Evolutionary conservation across 441 rosid species (phyloP), one percentile per base, ranked within the genome.

Genomic region (Corymbia citriodora): DNA sequence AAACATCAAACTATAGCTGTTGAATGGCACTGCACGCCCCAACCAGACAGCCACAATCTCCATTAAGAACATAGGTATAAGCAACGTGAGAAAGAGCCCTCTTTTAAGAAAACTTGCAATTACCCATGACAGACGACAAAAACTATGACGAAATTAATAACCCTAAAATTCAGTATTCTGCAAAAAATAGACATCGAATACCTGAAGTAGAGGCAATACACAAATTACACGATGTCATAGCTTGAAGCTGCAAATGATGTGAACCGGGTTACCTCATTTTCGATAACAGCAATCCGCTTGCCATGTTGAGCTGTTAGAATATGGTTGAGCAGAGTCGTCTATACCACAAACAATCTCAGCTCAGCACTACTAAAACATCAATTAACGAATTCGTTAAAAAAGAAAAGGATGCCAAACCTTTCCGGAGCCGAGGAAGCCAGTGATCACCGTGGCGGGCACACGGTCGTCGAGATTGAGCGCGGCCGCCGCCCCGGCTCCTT

Each of bases 401-500:
- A 55, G 53, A 31, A 14, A 57, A 52, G 85, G n/a, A 21, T 61
- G 9, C 63, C 40, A 29, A 94, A 94, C 98, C 95, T 96, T 95
- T 19, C 98, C 98, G 17, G 97, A 94, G 88, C 98, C 98, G 45
- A 95, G 97, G 90, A 96, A 96, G n/a, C 98, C 97, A 9, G 98
- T 96, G 87, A 96, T 93, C 8, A 96, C 93, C 14, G 98, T 96
- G 55, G 98, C 95, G 1, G 98, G 95, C 48, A 96, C 94, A 49
- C 97, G 95, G 89, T 88, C 87, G 74, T 94, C 95, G 53, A 89
- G 88, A 53, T 70, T 29, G 63, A 91, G 91, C 63, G 92, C 65
- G 36, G 91, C 45, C 63, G 63, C 59, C 16, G 91, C 89, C 63
- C 18, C 89, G 25, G 90, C 81, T 31, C 83, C 91, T 14, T 45